phyloP scores from a whole-genome alignment of 148 eudicot genomes.

The Amaranthus cruentus region DNA sequence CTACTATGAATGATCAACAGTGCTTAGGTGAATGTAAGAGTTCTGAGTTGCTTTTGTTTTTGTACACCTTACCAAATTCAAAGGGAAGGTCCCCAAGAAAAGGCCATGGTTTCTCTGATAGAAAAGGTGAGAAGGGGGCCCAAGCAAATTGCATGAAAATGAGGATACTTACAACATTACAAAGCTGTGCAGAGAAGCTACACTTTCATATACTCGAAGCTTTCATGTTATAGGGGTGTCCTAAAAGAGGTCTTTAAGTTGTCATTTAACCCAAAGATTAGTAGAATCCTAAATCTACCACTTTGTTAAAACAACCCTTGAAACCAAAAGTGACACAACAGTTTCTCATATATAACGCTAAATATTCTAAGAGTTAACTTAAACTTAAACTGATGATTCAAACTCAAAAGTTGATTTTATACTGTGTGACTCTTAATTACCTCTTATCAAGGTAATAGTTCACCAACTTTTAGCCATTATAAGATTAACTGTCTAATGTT shows the following conservation, averaged over 20 bases:
- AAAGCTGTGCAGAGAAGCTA: slow-evolving; percentile 44
- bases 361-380: too few relatives aligned
- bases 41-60: slow-evolving; percentile 18
- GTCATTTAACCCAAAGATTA: slow-evolving; percentile 10
- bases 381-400: too few relatives aligned
- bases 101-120: slow-evolving; percentile 29
- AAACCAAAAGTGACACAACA: too few relatives aligned
- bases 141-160: slow-evolving; percentile 25
- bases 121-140: slow-evolving; percentile 26
- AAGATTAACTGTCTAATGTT: too few relatives aligned
- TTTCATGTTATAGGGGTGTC: slow-evolving; percentile 8
- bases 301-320: background rate
- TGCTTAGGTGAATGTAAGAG: slow-evolving; percentile 19
- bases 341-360: too few relatives aligned
- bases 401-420: too few relatives aligned
- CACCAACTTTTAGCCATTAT: too few relatives aligned
- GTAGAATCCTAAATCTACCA: background rate
- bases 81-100: slow-evolving; percentile 20
- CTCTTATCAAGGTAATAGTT: background rate
- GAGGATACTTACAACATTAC: slow-evolving; percentile 39
- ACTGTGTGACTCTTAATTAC: background rate
- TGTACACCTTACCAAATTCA: slow-evolving; percentile 26
- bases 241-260: slow-evolving; percentile 1
- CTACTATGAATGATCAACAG: slow-evolving; percentile 11
- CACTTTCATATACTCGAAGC: slow-evolving; percentile 28